Base-by-base conservation (phyloP, 768 basidiomycete species). In the Lactifluus piperatus region DNA sequence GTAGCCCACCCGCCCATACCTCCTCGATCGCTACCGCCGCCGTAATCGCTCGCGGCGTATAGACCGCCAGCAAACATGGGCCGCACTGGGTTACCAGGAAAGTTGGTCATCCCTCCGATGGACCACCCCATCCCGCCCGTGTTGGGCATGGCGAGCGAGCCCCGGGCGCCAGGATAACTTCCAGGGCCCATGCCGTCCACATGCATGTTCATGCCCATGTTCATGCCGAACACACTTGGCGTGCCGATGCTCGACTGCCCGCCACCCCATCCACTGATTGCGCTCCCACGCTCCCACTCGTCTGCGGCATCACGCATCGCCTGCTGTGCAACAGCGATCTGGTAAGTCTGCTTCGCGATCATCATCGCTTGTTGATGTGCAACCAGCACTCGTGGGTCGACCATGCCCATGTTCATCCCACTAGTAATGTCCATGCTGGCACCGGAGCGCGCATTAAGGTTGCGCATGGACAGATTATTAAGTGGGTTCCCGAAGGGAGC, bases 341-440 rank as follows among this genome's bases (percentile, higher is more conserved):
- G 91, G 68, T 91, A 94, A 4, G 91, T 84, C 70, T 93, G 91
- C 71, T 93, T 93, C 53, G 91, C 91, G 56, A 78, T 73, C 74
- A 90, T 74, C 81, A 94, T 89, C 2, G 91, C 91, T 58, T 90
- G 89, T 69, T 93, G 91, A 69, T 94, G 91, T 18, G 89, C 90
- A 5, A 77, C 83, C 30, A 89, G 3, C 34, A 57, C 50, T 2
- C 64, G 64, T 16, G 64, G 62, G 44, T 65, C 64, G 54, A 57
- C 48, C 45, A 62, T 57, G 32, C 54, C 55, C 32, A 49, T 20
- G 27, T 50, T 50, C 62, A 63, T 63, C 37, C 27, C 27, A 22
- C 18, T n/a, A 9, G n/a, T 32, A 26, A 37, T 30, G 54, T 48
- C 34, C 55, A 56, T 57, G 9, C 52, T 30, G 4, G 39, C 11